Percentiles rank a stretch among this genome's conserved stretches.
Conservation (phyloP, 495 filamentous ascomycete species). For the Lophium mytilinum region DNA sequence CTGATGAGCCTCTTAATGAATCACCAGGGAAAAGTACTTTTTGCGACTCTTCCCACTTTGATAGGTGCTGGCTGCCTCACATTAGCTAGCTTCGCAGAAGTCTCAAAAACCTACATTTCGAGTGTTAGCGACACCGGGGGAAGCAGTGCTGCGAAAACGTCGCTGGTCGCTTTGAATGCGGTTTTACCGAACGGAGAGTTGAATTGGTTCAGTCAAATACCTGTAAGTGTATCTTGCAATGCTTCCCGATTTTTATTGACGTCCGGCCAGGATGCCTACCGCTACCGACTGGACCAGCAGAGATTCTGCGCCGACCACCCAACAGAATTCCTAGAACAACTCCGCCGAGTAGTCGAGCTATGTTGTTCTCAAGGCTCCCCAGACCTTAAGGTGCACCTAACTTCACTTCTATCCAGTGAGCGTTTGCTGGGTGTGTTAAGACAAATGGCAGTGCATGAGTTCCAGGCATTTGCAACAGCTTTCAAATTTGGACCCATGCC, state of each 20-base stretch:
- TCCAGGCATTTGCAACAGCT: background rate
- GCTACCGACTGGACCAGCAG: slow-evolving; percentile 18
- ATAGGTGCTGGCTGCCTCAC: slow-evolving; percentile 19
- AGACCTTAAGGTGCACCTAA: background rate
- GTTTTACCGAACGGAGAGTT: slow-evolving; percentile 9
- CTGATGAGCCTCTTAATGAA: slow-evolving; percentile 10
- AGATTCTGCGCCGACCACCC: slow-evolving; percentile 6
- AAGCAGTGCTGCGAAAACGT: background rate
- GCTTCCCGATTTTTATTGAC: too few relatives aligned
- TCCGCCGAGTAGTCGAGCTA: background rate
- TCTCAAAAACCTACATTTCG: slow-evolving; percentile 1
- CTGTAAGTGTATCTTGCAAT: background rate
- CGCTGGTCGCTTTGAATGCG: slow-evolving; percentile 1
- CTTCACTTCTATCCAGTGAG: slow-evolving; percentile 3
- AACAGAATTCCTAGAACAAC: slow-evolving; percentile 1
- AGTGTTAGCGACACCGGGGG: background rate
- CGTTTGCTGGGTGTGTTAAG: slow-evolving; percentile 3
- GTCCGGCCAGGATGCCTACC: slow-evolving; percentile 10
- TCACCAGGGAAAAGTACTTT: background rate
- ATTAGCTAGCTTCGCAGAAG: slow-evolving; percentile 2
- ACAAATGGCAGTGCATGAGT: slow-evolving; percentile 2
- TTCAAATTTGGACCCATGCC: background rate
- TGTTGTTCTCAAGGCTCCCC: background rate
- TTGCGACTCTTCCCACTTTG: slow-evolving; percentile 18
- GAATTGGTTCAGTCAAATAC: background rate